Conservation (phyloP, 169 alveolate genomes). For the Eimeria sp. region DNA sequence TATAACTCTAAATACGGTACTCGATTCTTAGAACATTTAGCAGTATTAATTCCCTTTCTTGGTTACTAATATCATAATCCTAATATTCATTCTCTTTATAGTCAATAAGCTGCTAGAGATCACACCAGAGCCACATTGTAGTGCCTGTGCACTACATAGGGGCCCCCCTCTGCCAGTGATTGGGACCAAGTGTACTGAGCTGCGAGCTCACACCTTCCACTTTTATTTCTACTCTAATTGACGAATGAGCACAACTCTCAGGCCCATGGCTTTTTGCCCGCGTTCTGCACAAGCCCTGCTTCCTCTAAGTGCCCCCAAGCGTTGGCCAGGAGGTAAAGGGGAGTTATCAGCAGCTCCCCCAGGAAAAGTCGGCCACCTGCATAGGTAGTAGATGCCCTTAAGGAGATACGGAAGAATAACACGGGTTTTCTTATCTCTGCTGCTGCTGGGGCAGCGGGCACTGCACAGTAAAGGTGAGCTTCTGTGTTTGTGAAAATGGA, state of each 20-base stretch:
- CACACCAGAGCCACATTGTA: too few species aligned
- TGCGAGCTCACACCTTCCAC: too few species aligned
- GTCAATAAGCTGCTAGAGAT: too few species aligned
- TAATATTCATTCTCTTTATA: too few species aligned
- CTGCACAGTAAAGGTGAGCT: neutral
- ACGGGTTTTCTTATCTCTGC: neutral
- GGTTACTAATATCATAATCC: too few species aligned
- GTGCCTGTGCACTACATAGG: too few species aligned
- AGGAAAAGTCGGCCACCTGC: neutral
- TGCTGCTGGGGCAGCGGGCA: neutral
- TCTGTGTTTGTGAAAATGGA: neutral
- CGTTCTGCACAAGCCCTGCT: neutral
- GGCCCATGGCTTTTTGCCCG: neutral
- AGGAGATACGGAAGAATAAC: neutral
- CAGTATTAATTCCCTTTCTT: too few species aligned
- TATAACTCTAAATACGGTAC: too few species aligned
- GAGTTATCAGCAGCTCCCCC: neutral
- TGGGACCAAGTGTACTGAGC: too few species aligned
- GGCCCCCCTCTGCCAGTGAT: too few species aligned
- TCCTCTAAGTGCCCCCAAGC: neutral
- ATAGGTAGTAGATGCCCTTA: neutral
- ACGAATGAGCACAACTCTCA: neutral
- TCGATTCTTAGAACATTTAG: too few species aligned
- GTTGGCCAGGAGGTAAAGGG: neutral
- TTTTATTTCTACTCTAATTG: neutral